These are phyloP conservation scores for Wickerhamiella brachini DNA, from an alignment of 805 yeast species.

Conservation along the genomic window DNA sequence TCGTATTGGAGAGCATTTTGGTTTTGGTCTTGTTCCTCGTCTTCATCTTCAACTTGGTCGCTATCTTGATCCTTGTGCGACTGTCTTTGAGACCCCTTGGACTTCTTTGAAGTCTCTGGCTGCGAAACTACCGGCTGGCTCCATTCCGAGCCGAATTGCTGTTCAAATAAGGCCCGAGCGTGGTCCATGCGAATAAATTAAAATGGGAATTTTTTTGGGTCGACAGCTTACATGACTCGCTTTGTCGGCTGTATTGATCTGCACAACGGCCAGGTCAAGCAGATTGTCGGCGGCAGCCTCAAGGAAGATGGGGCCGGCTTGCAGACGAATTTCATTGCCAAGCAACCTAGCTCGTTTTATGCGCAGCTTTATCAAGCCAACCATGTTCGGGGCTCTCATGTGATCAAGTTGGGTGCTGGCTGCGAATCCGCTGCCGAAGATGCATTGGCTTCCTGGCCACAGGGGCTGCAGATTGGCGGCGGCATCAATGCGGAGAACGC, in stretches of 20 bases:
- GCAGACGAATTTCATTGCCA: conserved; percentile 66
- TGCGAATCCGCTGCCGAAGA: conserved; percentile 73
- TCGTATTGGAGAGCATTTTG: too few species aligned
- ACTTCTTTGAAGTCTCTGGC: too few species aligned
- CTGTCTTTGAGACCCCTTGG: too few species aligned
- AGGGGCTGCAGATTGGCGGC: conserved; percentile 75
- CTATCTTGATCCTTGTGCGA: too few species aligned
- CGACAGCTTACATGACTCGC: conserved; percentile 44
- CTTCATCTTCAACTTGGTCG: conserved; percentile 5
- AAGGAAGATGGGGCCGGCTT: conserved; percentile 29
- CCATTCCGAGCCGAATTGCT: conserved; percentile 24
- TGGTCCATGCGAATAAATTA: conserved; percentile 9
- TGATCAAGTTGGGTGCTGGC: conserved; percentile 74
- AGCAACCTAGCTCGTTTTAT: conserved; percentile 59
- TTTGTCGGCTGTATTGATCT: conserved; percentile 93
- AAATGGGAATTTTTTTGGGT: neutral
- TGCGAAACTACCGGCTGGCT: conserved; percentile 14
- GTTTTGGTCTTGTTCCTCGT: conserved; percentile 4
- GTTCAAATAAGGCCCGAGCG: conserved; percentile 22
- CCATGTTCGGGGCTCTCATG: conserved; percentile 67
- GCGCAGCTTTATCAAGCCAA: conserved; percentile 52
- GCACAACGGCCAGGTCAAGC: conserved; percentile 90
- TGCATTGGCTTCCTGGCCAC: conserved; percentile 67
- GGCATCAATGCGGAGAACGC: conserved; percentile 75
- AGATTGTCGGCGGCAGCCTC: conserved; percentile 89